phyloP scores from a whole-genome alignment of 1,139 yeast genomes.

The Suhomyces chickasaworum region DNA sequence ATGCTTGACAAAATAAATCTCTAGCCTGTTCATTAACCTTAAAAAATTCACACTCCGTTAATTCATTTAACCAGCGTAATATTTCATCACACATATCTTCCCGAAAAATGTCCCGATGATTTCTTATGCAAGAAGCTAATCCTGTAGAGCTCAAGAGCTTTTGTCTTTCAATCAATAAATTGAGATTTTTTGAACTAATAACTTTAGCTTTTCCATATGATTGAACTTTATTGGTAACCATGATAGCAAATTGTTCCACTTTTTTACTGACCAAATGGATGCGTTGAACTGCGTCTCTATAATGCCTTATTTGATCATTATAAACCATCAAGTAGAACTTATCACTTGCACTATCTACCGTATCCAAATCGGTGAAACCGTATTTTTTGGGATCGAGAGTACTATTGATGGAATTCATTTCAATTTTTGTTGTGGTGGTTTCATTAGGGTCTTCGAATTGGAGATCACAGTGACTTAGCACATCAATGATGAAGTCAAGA shows the following conservation, averaged over 20 bases:
- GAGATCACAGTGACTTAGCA: constrained; percentile 51
- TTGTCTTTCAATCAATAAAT: constrained; percentile 55
- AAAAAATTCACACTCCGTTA: constrained; percentile 58
- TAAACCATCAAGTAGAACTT: constrained; percentile 64
- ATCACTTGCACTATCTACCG: constrained; percentile 46
- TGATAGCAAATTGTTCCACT: constrained; percentile 65
- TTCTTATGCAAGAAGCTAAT: constrained; percentile 65
- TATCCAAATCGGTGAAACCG: constrained; percentile 22
- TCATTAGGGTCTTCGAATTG: constrained; percentile 35
- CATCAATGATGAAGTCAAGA: constrained; percentile 78
- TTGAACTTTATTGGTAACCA: constrained; percentile 71
- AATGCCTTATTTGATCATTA: constrained; percentile 80
- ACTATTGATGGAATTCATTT: constrained; percentile 30
- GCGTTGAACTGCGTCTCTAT: constrained; percentile 69
- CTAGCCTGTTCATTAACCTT: constrained; percentile 52
- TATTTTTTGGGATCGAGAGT: constrained; percentile 36
- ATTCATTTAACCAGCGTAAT: constrained; percentile 61
- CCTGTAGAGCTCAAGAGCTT: constrained; percentile 58
- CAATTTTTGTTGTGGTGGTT: constrained; percentile 24
- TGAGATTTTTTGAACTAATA: constrained; percentile 54
- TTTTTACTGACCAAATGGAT: constrained; percentile 67
- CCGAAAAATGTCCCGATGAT: constrained; percentile 68
- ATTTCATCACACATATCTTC: constrained; percentile 83
- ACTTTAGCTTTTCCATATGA: constrained; percentile 70
- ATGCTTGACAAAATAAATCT: constrained; percentile 57